Evolutionary conservation across 2,329 filamentous ascomycete genomes (phyloP).

Genomic region (Cordyceps cateniannulata): DNA sequence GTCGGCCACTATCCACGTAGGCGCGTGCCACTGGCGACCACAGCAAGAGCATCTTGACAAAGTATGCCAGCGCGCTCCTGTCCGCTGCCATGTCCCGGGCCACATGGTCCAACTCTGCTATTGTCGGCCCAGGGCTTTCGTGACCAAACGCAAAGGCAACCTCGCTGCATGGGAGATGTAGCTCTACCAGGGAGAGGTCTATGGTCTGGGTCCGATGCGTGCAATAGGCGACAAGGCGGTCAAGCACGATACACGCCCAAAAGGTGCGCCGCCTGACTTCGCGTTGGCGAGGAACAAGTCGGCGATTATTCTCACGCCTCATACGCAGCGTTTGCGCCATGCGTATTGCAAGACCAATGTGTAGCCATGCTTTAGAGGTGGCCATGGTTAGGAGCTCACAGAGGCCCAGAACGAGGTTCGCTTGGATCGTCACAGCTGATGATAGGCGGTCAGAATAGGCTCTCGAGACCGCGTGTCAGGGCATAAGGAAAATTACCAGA

Average conservation of each 20-base stretch:
- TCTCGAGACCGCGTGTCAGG: too few species aligned
- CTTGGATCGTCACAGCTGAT: neutral
- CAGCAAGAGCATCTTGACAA: slow-evolving; percentile 4
- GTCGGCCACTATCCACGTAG: neutral
- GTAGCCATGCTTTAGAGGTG: slow-evolving; percentile 4
- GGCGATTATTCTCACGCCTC: neutral
- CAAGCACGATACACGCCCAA: neutral
- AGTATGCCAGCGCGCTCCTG: neutral
- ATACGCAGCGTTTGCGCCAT: slow-evolving; percentile 1
- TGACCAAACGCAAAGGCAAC: slow-evolving; percentile 4
- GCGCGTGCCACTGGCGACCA: neutral
- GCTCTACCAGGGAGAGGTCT: neutral
- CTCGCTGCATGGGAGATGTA: slow-evolving; percentile 3
- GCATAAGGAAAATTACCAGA: neutral
- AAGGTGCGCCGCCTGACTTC: neutral
- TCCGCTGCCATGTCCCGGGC: neutral
- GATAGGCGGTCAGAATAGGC: neutral
- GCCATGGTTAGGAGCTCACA: slow-evolving; percentile 2
- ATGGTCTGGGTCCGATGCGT: slow-evolving; percentile 2
- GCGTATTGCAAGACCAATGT: slow-evolving; percentile 1
- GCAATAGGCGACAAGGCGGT: slow-evolving; percentile 1
- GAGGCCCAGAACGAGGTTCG: neutral
- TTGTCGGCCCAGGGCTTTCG: neutral
- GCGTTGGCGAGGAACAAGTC: neutral
- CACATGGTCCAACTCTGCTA: neutral